Evolutionary conservation across 352 stramenopile genomes (phyloP).

Genomic region (Globisporangium abappressorium): DNA sequence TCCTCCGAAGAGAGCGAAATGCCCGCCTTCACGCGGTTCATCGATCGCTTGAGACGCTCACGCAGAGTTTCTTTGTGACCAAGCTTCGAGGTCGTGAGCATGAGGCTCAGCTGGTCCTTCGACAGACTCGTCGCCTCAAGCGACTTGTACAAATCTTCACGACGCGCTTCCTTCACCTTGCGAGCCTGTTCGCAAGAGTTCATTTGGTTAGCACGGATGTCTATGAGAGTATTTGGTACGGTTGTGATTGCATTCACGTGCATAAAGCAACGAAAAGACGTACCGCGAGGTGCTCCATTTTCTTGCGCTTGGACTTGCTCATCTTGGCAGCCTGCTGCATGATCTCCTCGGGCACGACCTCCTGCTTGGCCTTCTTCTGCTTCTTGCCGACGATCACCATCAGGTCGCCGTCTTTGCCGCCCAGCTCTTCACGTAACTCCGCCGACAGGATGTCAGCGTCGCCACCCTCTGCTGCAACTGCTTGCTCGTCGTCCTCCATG

Average conservation of each 20-base stretch:
- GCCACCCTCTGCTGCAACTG: conserved; percentile 9
- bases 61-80: conserved; percentile 82
- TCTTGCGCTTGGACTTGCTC: conserved; percentile 83
- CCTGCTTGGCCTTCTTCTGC: conserved; percentile 49
- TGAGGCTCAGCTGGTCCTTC: conserved; percentile 61
- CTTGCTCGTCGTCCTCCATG: conserved; percentile 19
- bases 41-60: conserved; percentile 70
- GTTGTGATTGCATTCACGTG: background rate
- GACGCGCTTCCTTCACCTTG: conserved; percentile 76
- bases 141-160: conserved; percentile 79
- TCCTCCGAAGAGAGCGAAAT: conserved; percentile 50
- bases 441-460: conserved; percentile 48
- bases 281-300: conserved; percentile 66
- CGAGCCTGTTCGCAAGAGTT: conserved; percentile 26
- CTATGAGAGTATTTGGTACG: background rate
- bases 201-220: background rate
- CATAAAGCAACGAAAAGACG: background rate
- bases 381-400: conserved; percentile 58
- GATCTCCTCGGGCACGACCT: conserved; percentile 53
- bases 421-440: conserved; percentile 66
- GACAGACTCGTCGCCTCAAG: conserved; percentile 58
- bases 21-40: conserved; percentile 76
- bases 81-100: conserved; percentile 74
- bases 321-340: conserved; percentile 62
- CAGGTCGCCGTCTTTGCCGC: conserved; percentile 49